phyloP scores from a whole-genome alignment of 345 rosid genomes.

The Lepidium africanum region DNA sequence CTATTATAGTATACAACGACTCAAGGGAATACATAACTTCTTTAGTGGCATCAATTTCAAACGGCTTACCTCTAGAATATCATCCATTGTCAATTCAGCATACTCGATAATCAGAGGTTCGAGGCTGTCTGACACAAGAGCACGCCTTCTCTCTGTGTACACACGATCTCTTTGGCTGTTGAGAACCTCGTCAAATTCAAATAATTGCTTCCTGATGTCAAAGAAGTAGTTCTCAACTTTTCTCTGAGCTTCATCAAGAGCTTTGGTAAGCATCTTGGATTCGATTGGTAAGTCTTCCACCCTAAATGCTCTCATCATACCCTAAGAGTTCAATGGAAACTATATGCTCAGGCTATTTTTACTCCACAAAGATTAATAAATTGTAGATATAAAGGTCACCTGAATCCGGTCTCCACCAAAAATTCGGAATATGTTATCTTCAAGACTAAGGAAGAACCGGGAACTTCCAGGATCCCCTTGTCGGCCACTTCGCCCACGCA shows the following conservation, averaged over 20 bases:
- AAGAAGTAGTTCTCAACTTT: conserved; percentile 96
- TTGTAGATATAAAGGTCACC: conserved; percentile 36
- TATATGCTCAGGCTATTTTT: conserved; percentile 3
- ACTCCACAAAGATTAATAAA: background rate
- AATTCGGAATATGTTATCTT: conserved; percentile 89
- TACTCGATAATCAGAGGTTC: conserved; percentile 84
- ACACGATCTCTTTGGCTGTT: conserved; percentile 98
- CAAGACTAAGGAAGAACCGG: conserved; percentile 94
- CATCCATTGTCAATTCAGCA: conserved; percentile 97
- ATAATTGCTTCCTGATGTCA: conserved; percentile 84
- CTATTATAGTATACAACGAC: background rate
- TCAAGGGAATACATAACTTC: background rate
- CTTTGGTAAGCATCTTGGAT: conserved; percentile 90
- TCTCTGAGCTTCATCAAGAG: conserved; percentile 95
- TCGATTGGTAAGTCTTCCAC: conserved; percentile 96
- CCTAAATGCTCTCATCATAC: conserved; percentile 93
- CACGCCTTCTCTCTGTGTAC: conserved; percentile 90
- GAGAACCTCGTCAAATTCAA: conserved; percentile 91
- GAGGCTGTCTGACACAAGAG: conserved; percentile 78
- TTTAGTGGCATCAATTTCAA: background rate
- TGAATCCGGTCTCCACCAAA: conserved; percentile 94
- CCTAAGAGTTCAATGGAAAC: conserved; percentile 39
- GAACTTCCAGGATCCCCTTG: conserved; percentile 99
- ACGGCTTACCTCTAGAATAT: conserved; percentile 72
- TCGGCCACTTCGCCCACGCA: conserved; percentile 92